Evolutionary conservation across 148 eudicot species (phyloP).

Genomic region (Fagopyrum homotropicum): DNA sequence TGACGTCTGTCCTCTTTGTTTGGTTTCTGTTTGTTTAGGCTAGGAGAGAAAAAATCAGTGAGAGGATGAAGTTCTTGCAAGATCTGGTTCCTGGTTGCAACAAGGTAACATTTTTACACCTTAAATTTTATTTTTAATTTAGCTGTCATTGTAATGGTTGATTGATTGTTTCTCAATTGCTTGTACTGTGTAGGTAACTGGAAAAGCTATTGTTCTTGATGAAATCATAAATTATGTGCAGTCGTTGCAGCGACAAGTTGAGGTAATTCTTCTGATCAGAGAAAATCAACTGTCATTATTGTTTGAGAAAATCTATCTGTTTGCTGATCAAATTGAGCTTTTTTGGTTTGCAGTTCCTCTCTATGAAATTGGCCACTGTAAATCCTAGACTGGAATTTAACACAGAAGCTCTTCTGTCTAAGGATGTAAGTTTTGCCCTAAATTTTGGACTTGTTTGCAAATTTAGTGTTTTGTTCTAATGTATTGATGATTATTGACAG

Average conservation of each 20-base stretch:
- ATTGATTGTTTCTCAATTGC: constrained; percentile 5
- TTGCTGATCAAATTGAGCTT: neutral
- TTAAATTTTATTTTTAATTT: constrained; percentile 6
- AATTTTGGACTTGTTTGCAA: neutral
- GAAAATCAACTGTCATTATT: neutral
- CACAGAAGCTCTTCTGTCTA: constrained; percentile 64
- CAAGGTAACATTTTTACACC: constrained; percentile 41
- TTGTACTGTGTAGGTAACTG: constrained; percentile 49
- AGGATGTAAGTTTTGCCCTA: constrained; percentile 54
- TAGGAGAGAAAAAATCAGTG: constrained; percentile 83
- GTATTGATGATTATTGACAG: constrained; percentile 23
- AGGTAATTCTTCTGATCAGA: constrained; percentile 36
- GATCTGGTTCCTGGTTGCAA: constrained; percentile 89
- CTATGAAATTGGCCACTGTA: constrained; percentile 78
- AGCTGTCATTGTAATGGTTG: neutral
- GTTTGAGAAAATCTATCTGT: neutral
- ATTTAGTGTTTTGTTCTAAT: neutral
- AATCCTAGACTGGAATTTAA: constrained; percentile 67
- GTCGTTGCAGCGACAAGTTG: constrained; percentile 85
- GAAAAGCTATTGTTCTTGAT: constrained; percentile 89
- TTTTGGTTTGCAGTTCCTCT: constrained; percentile 48
- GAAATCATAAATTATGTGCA: constrained; percentile 96
- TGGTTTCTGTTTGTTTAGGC: constrained; percentile 36
- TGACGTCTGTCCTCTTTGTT: neutral
- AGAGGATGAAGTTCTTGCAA: constrained; percentile 45